These are phyloP conservation scores for Tranzscheliella williamsii DNA, from an alignment of 1,284 basidiomycete species.

Conservation along the genomic window DNA sequence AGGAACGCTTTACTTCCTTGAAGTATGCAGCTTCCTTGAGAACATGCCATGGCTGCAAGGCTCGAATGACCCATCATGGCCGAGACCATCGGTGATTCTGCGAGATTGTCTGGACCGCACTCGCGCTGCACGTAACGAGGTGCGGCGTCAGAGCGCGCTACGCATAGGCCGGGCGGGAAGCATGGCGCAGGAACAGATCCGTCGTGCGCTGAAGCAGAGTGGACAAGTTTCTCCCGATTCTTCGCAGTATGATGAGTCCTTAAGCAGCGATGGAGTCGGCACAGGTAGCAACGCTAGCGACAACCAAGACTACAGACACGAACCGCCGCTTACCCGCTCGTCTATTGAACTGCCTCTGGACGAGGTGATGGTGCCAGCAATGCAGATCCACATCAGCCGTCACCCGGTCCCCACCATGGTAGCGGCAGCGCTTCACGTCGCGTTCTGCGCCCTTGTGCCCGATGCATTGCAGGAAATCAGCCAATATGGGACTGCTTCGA, in stretches of 20 bases:
- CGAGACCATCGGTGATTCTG: conserved; percentile 18
- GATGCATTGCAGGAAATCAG: conserved; percentile 34
- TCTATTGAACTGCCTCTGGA: conserved; percentile 13
- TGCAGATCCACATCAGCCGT: conserved; percentile 37
- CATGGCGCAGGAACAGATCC: conserved; percentile 20
- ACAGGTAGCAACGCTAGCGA: conserved; percentile 3
- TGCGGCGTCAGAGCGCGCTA: conserved; percentile 23
- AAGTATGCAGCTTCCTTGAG: conserved; percentile 30
- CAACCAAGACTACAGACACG: conserved; percentile 2
- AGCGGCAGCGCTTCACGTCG: conserved; percentile 21
- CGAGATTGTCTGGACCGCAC: conserved; percentile 11
- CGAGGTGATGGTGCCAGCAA: conserved; percentile 35
- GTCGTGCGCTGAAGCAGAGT: neutral
- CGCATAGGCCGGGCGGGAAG: conserved; percentile 12
- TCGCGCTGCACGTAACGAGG: conserved; percentile 9
- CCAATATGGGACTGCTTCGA: conserved; percentile 23
- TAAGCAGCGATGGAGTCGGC: neutral
- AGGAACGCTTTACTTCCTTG: conserved; percentile 26
- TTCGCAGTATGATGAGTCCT: neutral
- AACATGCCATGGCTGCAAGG: conserved; percentile 23
- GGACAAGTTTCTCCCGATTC: neutral
- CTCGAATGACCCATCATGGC: conserved; percentile 20
- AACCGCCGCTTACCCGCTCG: conserved; percentile 7
- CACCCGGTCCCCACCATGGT: conserved; percentile 31
- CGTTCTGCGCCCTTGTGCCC: conserved; percentile 35